Conservation (phyloP, 2,329 filamentous ascomycete species). For the Neopestalotiopsis rosae region DNA sequence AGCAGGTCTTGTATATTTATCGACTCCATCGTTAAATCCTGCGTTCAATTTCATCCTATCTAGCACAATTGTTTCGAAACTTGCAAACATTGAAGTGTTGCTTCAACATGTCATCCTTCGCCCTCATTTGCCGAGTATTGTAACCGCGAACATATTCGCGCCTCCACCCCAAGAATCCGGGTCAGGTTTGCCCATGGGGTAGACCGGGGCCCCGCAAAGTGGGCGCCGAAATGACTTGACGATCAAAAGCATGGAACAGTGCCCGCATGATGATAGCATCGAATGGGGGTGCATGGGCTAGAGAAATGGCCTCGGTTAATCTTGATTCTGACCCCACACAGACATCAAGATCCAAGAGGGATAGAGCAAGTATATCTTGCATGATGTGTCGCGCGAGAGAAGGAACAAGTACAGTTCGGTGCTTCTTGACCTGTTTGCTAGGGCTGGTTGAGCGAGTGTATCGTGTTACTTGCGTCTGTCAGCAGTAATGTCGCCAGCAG, state of each 20-base stretch:
- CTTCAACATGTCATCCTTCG: background rate
- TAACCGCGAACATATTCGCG: background rate
- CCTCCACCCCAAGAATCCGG: background rate
- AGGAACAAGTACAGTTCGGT: background rate
- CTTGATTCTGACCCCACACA: background rate
- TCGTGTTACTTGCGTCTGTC: background rate
- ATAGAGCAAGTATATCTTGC: background rate
- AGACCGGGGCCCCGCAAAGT: constrained; percentile 9
- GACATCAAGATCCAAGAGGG: background rate
- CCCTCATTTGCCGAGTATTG: background rate
- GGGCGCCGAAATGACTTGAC: background rate
- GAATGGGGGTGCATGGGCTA: background rate
- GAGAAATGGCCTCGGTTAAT: background rate
- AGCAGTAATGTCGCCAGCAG: background rate
- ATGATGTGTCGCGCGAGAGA: background rate
- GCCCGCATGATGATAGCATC: background rate
- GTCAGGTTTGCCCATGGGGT: background rate
- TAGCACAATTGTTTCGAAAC: background rate
- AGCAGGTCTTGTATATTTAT: background rate
- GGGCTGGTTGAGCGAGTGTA: background rate
- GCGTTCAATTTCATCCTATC: background rate
- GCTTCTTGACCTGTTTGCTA: background rate
- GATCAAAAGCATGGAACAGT: background rate
- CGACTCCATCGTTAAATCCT: background rate
- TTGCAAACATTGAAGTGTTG: background rate